Evolutionary conservation across 345 rosid genomes (phyloP).

Genomic region (Cardamine occulta): DNA sequence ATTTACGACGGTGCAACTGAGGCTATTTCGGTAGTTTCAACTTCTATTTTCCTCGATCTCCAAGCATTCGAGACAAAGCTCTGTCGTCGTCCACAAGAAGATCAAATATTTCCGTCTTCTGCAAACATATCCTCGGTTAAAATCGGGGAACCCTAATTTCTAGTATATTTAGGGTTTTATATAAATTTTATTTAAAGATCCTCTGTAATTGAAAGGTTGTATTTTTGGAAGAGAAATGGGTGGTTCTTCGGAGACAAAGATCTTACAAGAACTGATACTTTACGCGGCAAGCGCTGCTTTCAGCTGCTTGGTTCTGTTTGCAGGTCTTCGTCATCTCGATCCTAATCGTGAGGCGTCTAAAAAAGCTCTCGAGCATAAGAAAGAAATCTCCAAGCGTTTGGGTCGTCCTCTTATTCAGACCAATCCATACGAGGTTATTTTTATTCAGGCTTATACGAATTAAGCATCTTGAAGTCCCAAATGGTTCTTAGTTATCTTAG

Average conservation of each 20-base stretch:
- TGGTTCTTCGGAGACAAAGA: slow-evolving; percentile 70
- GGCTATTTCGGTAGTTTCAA: slow-evolving; percentile 26
- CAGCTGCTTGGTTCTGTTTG: slow-evolving; percentile 83
- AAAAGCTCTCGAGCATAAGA: slow-evolving; percentile 89
- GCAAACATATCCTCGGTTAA: slow-evolving; percentile 19
- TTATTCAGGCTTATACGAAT: background rate
- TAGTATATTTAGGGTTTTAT: background rate
- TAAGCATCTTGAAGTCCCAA: background rate
- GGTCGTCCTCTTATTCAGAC: slow-evolving; percentile 92
- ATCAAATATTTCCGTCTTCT: slow-evolving; percentile 6
- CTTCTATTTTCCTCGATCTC: slow-evolving; percentile 11
- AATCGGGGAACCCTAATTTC: slow-evolving; percentile 2
- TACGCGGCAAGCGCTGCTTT: slow-evolving; percentile 99
- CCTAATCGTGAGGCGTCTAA: slow-evolving; percentile 92
- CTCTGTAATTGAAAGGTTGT: slow-evolving; percentile 13
- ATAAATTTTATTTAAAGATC: background rate
- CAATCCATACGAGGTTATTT: slow-evolving; percentile 83
- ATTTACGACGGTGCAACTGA: slow-evolving; percentile 21
- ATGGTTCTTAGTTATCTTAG: background rate
- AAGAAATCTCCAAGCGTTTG: slow-evolving; percentile 84
- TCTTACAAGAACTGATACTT: slow-evolving; percentile 74
- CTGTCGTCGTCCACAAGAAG: slow-evolving; percentile 38
- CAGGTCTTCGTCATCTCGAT: slow-evolving; percentile 85
- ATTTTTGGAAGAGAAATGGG: slow-evolving; percentile 45
- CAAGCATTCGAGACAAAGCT: slow-evolving; percentile 32